Percentiles rank a stretch among this genome's conserved stretches.
Conservation (phyloP, 257 asterid species). For the Rhazya stricta region DNA sequence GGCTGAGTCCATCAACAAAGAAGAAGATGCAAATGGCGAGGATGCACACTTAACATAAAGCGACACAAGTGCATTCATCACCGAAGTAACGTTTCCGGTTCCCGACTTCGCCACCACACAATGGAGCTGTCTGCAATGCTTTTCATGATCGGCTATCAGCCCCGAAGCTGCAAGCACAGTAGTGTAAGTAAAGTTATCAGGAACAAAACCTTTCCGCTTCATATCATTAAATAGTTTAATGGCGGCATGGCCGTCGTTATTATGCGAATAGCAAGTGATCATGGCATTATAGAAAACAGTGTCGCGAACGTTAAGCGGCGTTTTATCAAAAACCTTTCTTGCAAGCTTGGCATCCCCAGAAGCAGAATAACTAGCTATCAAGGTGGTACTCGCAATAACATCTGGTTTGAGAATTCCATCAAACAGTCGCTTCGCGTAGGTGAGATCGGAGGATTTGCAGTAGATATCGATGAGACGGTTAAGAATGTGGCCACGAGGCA, state of each 20-base stretch:
- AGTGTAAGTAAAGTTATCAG: conserved; percentile 54
- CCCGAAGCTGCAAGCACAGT: conserved; percentile 51
- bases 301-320: conserved; percentile 47
- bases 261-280: conserved; percentile 59
- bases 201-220: conserved; percentile 35
- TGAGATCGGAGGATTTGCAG: conserved; percentile 41
- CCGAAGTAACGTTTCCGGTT: conserved; percentile 39
- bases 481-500: conserved; percentile 45
- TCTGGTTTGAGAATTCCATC: conserved; percentile 66
- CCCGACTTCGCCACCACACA: conserved; percentile 56
- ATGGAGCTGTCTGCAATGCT: conserved; percentile 58
- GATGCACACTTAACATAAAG: conserved; percentile 62
- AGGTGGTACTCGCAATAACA: conserved; percentile 57
- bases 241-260: conserved; percentile 53
- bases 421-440: conserved; percentile 52
- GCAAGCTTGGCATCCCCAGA: conserved; percentile 41
- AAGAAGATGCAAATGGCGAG: conserved; percentile 38
- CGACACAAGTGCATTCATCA: conserved; percentile 54
- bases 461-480: conserved; percentile 52
- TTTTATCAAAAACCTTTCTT: conserved; percentile 37
- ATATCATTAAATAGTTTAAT: conserved; percentile 45
- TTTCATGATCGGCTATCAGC: conserved; percentile 49
- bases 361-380: conserved; percentile 53
- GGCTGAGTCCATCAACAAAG: conserved; percentile 44
- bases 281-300: conserved; percentile 50